Conservation (phyloP, 177 flowering plant species). For the Telopea speciosissima region DNA sequence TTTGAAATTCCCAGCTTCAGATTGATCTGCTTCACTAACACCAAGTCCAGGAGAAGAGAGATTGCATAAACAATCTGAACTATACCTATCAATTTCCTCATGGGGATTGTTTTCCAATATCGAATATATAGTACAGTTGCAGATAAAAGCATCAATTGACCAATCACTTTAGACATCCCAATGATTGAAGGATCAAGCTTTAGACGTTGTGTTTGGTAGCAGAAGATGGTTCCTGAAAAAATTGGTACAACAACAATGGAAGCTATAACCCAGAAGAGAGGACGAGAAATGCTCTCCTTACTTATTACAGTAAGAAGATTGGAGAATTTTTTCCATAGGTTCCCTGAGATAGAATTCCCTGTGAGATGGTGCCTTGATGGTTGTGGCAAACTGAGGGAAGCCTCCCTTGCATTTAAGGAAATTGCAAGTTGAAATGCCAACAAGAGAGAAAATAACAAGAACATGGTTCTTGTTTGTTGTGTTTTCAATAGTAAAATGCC, state of each 20-base stretch:
- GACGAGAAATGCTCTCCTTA: conserved; percentile 40
- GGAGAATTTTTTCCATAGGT: conserved; percentile 36
- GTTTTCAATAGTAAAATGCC: conserved; percentile 47
- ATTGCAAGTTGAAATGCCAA: conserved; percentile 51
- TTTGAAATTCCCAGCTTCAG: conserved; percentile 65
- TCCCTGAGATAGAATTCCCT: conserved; percentile 26
- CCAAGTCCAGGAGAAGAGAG: conserved; percentile 65
- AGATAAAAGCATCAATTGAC: conserved; percentile 67
- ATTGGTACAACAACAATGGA: conserved; percentile 71
- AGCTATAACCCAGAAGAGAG: conserved; percentile 70
- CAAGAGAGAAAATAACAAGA: conserved; percentile 41
- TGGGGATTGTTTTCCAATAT: conserved; percentile 51
- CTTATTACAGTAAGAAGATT: conserved; percentile 41
- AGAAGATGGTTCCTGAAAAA: conserved; percentile 75
- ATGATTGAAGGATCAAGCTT: conserved; percentile 64
- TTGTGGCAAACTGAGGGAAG: conserved; percentile 40
- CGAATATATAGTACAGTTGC: conserved; percentile 53
- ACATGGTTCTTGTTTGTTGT: conserved; percentile 49
- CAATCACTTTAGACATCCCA: conserved; percentile 75
- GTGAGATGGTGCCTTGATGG: conserved; percentile 17
- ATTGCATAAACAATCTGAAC: conserved; percentile 60
- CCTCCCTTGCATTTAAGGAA: conserved; percentile 47
- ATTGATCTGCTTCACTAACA: conserved; percentile 66
- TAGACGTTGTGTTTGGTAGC: conserved; percentile 77
- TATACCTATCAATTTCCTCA: conserved; percentile 44